These are phyloP conservation scores for Fusarium nisikadoi DNA, from an alignment of 2,329 filamentous ascomycete species.

Conservation along the genomic window DNA sequence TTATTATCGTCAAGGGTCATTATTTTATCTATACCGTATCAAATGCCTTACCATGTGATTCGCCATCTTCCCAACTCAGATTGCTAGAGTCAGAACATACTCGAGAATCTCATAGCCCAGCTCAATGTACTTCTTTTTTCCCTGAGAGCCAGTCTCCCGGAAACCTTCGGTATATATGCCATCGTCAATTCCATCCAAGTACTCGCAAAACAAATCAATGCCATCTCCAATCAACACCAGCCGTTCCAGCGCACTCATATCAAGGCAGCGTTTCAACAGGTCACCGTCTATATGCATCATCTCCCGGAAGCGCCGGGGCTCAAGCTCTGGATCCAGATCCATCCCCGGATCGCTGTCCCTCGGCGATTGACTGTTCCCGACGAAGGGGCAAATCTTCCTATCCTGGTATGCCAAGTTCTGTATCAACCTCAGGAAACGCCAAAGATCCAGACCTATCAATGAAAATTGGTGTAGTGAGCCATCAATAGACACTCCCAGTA, in stretches of 20 bases:
- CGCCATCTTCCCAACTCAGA: conserved; percentile 48
- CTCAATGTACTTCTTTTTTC: conserved; percentile 53
- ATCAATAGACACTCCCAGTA: conserved; percentile 74
- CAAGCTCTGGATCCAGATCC: conserved; percentile 38
- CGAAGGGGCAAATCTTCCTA: conserved; percentile 61
- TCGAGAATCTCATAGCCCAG: conserved; percentile 66
- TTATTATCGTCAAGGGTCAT: not conserved
- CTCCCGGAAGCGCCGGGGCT: conserved; percentile 53
- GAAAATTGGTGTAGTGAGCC: conserved; percentile 77
- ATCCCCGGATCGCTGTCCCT: conserved; percentile 11
- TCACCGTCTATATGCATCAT: conserved; percentile 76
- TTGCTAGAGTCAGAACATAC: conserved; percentile 61
- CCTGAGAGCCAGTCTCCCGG: conserved; percentile 36
- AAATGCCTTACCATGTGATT: not conserved
- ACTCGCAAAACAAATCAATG: conserved; percentile 56
- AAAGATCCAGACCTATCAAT: conserved; percentile 69
- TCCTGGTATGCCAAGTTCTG: conserved; percentile 72
- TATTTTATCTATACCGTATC: not conserved
- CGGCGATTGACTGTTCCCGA: conserved; percentile 9
- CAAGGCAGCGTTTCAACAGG: conserved; percentile 66
- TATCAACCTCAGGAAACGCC: conserved; percentile 77
- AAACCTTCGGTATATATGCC: conserved; percentile 54
- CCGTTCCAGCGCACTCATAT: conserved; percentile 57
- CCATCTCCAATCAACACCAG: conserved; percentile 51
- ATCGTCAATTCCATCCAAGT: conserved; percentile 62